These are phyloP conservation scores for Albugo laibachii DNA, from an alignment of 352 stramenopile species.

Conservation along the genomic window DNA sequence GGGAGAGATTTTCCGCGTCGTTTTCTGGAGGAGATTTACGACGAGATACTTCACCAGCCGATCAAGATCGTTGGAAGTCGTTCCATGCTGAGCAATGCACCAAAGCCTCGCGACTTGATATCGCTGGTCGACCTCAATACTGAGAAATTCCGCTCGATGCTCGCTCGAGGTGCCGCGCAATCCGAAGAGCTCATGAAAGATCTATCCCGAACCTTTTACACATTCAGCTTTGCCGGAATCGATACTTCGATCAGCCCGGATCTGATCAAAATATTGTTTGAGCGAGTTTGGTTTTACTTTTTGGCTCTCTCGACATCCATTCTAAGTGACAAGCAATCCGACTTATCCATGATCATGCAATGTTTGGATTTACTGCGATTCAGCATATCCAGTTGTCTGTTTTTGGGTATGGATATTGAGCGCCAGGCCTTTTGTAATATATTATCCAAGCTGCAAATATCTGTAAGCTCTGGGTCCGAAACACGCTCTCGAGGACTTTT, in stretches of 20 bases:
- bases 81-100: conserved; percentile 13
- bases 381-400: conserved; percentile 68
- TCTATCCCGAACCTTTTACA: conserved; percentile 52
- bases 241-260: conserved; percentile 78
- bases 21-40: conserved; percentile 91
- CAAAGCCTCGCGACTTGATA: conserved; percentile 21
- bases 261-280: conserved; percentile 83
- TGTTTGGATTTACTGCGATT: conserved; percentile 66
- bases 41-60: conserved; percentile 82
- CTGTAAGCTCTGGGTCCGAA: neutral
- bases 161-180: conserved; percentile 58
- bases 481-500: conserved; percentile 10
- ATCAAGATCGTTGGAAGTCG: conserved; percentile 82
- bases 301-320: conserved; percentile 73
- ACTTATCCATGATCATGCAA: conserved; percentile 60
- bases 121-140: conserved; percentile 20
- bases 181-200: conserved; percentile 76
- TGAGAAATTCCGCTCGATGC: conserved; percentile 47
- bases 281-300: conserved; percentile 91
- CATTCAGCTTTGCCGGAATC: conserved; percentile 84
- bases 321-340: conserved; percentile 49
- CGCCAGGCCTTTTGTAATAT: conserved; percentile 59
- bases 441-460: conserved; percentile 45
- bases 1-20: conserved; percentile 76
- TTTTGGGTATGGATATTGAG: conserved; percentile 55